Percentiles rank a stretch among this genome's conserved stretches.
Evolutionary conservation across 371 early-diverging fungal genomes (phyloP).

Genomic region (Apophysomyces trapeziformis): DNA sequence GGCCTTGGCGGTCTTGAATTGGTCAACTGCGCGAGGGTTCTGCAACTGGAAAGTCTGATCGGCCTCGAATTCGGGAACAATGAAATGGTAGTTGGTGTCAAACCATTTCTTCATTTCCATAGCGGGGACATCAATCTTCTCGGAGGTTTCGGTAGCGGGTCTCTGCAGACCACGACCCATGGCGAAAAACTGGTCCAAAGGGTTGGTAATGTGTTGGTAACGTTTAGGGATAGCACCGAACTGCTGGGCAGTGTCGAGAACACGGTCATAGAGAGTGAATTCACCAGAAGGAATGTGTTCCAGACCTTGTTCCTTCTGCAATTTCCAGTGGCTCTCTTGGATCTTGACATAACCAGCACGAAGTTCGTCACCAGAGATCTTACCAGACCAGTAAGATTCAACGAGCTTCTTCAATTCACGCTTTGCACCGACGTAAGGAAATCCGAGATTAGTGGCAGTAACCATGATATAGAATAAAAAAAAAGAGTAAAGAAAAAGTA

Average conservation of each 20-base stretch:
- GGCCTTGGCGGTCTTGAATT: constrained; percentile 92
- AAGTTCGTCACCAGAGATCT: constrained; percentile 78
- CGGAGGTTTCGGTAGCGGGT: constrained; percentile 60
- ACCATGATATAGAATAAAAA: constrained; percentile 54
- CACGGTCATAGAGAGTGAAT: constrained; percentile 95
- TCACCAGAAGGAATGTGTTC: constrained; percentile 91
- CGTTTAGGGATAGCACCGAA: constrained; percentile 80
- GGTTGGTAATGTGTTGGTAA: constrained; percentile 66
- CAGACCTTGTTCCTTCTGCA: constrained; percentile 81
- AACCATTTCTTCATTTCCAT: constrained; percentile 98
- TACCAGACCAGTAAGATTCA: constrained; percentile 92
- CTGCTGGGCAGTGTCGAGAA: constrained; percentile 85
- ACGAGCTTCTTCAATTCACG: constrained; percentile 90
- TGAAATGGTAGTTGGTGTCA: constrained; percentile 95
- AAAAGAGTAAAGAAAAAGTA: constrained; percentile 3
- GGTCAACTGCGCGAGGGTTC: constrained; percentile 78
- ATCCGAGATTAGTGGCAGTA: constrained; percentile 76
- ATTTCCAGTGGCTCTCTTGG: constrained; percentile 88
- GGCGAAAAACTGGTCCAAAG: constrained; percentile 92
- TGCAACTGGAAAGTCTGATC: constrained; percentile 77
- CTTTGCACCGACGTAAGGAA: constrained; percentile 83
- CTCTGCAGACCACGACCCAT: constrained; percentile 95
- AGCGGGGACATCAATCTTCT: constrained; percentile 88
- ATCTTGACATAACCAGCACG: constrained; percentile 74
- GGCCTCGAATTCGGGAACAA: constrained; percentile 87